phyloP scores from a whole-genome alignment of 352 stramenopile species.

The Phytophthora lateralis region DNA sequence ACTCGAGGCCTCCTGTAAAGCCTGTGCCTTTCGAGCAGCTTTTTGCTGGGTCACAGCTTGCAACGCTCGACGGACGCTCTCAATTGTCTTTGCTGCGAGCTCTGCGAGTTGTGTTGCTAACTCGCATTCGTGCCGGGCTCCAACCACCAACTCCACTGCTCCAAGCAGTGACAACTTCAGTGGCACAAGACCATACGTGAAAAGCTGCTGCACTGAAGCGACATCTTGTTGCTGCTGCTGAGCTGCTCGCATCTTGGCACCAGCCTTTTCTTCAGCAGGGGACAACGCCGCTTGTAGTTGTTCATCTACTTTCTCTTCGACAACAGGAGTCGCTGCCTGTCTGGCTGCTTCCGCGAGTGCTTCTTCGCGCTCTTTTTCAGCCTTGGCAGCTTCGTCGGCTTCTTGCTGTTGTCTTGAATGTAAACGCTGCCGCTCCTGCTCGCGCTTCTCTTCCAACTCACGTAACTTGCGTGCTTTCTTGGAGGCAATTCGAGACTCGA shows the following conservation, averaged over 20 bases:
- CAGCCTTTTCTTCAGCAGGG: constrained; percentile 19
- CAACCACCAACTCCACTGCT: constrained; percentile 63
- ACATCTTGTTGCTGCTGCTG: constrained; percentile 55
- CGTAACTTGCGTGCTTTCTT: constrained; percentile 82
- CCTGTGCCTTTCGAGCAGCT: constrained; percentile 44
- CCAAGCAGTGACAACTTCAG: constrained; percentile 55
- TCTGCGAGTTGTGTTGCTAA: constrained; percentile 39
- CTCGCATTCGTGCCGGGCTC: constrained; percentile 59
- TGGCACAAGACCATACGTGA: constrained; percentile 54
- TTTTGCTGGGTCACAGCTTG: constrained; percentile 57
- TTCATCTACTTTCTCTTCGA: constrained; percentile 4
- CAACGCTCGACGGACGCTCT: constrained; percentile 37
- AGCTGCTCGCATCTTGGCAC: constrained; percentile 10
- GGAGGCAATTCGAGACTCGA: constrained; percentile 70
- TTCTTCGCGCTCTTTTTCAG: constrained; percentile 35
- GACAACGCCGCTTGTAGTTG: constrained; percentile 6
- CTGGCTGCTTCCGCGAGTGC: constrained; percentile 29
- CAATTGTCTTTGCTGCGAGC: constrained; percentile 27
- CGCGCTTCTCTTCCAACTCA: constrained; percentile 73
- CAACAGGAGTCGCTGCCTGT: constrained; percentile 7
- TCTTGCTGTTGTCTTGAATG: constrained; percentile 51
- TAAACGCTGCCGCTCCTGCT: constrained; percentile 57
- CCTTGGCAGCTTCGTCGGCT: constrained; percentile 38
- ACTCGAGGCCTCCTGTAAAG: constrained; percentile 25
- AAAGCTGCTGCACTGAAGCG: constrained; percentile 60